These are phyloP conservation scores for Barnettozyma botsteinii DNA, from an alignment of 805 yeast genomes.

Conservation along the genomic window DNA sequence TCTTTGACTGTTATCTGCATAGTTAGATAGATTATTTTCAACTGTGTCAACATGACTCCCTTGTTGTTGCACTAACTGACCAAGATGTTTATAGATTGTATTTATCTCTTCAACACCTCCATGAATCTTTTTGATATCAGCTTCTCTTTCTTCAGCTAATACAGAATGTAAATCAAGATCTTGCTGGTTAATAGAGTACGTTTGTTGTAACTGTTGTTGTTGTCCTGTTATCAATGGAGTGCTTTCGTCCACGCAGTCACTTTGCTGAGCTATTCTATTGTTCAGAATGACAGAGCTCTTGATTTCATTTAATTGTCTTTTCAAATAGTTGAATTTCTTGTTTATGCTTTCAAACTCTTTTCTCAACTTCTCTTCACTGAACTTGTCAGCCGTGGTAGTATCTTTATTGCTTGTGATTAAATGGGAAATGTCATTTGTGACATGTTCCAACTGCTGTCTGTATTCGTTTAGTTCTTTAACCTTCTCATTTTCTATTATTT, in stretches of 20 bases:
- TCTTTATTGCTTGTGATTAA: slow-evolving; percentile 14
- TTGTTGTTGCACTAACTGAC: slow-evolving; percentile 73
- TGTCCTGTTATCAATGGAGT: slow-evolving; percentile 22
- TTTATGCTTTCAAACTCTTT: slow-evolving; percentile 52
- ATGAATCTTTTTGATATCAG: slow-evolving; percentile 65
- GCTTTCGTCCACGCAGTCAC: slow-evolving; percentile 12
- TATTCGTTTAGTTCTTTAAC: slow-evolving; percentile 22
- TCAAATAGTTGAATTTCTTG: slow-evolving; percentile 36
- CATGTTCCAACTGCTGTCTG: slow-evolving; percentile 30
- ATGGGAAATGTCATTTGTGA: slow-evolving; percentile 21
- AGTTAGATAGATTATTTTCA: slow-evolving; percentile 67
- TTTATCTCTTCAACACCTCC: slow-evolving; percentile 82
- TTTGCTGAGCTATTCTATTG: slow-evolving; percentile 25
- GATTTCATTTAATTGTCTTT: slow-evolving; percentile 45
- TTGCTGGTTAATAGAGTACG: slow-evolving; percentile 34
- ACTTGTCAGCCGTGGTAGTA: slow-evolving; percentile 19
- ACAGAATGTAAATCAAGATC: slow-evolving; percentile 59
- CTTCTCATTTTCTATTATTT: slow-evolving; percentile 24
- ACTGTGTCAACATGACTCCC: slow-evolving; percentile 80
- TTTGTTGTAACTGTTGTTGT: slow-evolving; percentile 33
- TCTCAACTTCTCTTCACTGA: slow-evolving; percentile 37
- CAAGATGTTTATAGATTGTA: slow-evolving; percentile 76
- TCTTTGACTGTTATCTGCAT: slow-evolving; percentile 57
- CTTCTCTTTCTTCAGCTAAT: slow-evolving; percentile 65
- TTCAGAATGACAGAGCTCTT: slow-evolving; percentile 34